Percentiles rank a stretch among this genome's conserved stretches.
Conservation (phyloP, 148 eudicot genomes). For the Suaeda aralocaspica region DNA sequence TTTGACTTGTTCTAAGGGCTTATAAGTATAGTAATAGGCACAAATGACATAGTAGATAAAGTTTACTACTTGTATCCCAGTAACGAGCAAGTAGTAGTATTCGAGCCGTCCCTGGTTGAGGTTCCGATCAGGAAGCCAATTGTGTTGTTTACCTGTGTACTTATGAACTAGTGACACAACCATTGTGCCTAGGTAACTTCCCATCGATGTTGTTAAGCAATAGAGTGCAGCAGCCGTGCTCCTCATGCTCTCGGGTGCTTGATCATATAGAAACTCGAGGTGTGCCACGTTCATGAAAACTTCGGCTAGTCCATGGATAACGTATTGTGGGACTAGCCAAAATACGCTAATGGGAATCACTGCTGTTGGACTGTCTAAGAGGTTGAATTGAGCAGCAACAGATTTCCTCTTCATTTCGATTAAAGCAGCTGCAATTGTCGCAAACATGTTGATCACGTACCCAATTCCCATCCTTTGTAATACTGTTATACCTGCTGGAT, state of each 20-base stretch:
- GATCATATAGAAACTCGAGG: slow-evolving; percentile 80
- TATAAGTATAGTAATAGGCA: slow-evolving; percentile 54
- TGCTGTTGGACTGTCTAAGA: slow-evolving; percentile 35
- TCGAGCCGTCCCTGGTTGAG: slow-evolving; percentile 73
- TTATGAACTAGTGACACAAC: slow-evolving; percentile 58
- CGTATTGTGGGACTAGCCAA: slow-evolving; percentile 75
- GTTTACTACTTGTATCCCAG: slow-evolving; percentile 56
- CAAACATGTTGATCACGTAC: slow-evolving; percentile 53
- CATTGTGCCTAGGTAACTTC: slow-evolving; percentile 62
- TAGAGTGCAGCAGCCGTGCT: slow-evolving; percentile 74
- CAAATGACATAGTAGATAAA: slow-evolving; percentile 63
- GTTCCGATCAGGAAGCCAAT: slow-evolving; percentile 77
- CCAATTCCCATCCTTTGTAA: slow-evolving; percentile 90
- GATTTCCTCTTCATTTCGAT: slow-evolving; percentile 57
- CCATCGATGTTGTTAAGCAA: slow-evolving; percentile 62
- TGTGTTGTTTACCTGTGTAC: slow-evolving; percentile 46
- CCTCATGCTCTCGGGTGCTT: slow-evolving; percentile 91
- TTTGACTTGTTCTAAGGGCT: slow-evolving; percentile 48
- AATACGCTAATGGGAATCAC: slow-evolving; percentile 61
- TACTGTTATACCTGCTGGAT: slow-evolving; percentile 69
- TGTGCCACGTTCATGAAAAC: slow-evolving; percentile 86
- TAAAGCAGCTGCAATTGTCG: slow-evolving; percentile 64
- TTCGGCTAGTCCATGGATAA: slow-evolving; percentile 79
- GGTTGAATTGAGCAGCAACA: slow-evolving; percentile 34
- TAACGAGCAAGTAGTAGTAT: slow-evolving; percentile 67